Evolutionary conservation across 306 rosid genomes (phyloP).

Genomic region (Medicago truncatula): MtrunA17r5.0-ANR NC_053048.1:46680001-46680500

Average conservation of each 20-base stretch:
- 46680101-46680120: background rate
- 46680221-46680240: conserved; percentile 96
- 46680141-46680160: conserved; percentile 78
- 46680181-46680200: conserved; percentile 73
- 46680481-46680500: conserved; percentile 81
- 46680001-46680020: conserved; percentile 20
- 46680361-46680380: conserved; percentile 95
- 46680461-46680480: conserved; percentile 71
- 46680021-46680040: background rate
- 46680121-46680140: background rate
- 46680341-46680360: conserved; percentile 92
- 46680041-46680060: background rate
- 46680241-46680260: conserved; percentile 93
- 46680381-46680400: conserved; percentile 69
- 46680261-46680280: conserved; percentile 85
- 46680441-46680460: conserved; percentile 65
- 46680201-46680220: conserved; percentile 89
- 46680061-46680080: background rate
- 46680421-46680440: conserved; percentile 77
- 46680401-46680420: conserved; percentile 87
- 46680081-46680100: background rate
- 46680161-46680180: conserved; percentile 58
- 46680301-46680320: conserved; percentile 89
- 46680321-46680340: conserved; percentile 84
- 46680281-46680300: conserved; percentile 69